Base-by-base conservation (phyloP, 176 grass and related monocot genomes). In the Cenchrus purpureus region DNA sequence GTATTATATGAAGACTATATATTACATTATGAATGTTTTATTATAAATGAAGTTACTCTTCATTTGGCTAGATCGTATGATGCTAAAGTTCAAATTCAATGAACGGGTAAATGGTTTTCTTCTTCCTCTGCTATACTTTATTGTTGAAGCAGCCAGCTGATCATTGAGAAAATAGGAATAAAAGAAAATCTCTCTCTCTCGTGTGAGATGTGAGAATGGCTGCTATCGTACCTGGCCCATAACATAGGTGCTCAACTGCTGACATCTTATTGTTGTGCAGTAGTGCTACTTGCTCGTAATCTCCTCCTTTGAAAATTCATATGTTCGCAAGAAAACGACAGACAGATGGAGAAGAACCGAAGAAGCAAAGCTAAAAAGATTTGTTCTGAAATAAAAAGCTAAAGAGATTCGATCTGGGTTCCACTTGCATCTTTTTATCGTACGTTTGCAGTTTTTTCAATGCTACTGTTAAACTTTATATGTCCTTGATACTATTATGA, bases 371-470 rank as follows among this genome's bases (percentile, higher is more conserved):
- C 60, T 12, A 71, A 48, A 22, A 14, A 37, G 45, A 40, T 40
- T 40, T 40, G 4, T 40, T 40, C 37, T 40, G 37, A 40, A 40
- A 40, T 40, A 40, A 40, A 40, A 67, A 70, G 19, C 40, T 70
- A 46, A 70, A 49, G 48, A 73, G 71, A 25, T 73, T 31, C 46
- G 71, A 52, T 73, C 48, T 16, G 13, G 22, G 71, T 52, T 52
- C 48, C 71, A 73, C 71, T 73, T 52, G 71, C 71, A 73, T 52
- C 48, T 52, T 73, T 73, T 73, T 73, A 46, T 52, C 28, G 48
- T 73, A 52, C 71, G 48, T 8, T 31, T 31, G 12, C 46, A 31
- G 4, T 8, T 16, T 51, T 73, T 31, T 31, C 0, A 52, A 15
- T 31, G 71, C 7, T 16, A 73, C 71, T 73, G 51, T 52, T 16